phyloP scores from a whole-genome alignment of 805 yeast species.

The Wickerhamomyces bisporus region DNA sequence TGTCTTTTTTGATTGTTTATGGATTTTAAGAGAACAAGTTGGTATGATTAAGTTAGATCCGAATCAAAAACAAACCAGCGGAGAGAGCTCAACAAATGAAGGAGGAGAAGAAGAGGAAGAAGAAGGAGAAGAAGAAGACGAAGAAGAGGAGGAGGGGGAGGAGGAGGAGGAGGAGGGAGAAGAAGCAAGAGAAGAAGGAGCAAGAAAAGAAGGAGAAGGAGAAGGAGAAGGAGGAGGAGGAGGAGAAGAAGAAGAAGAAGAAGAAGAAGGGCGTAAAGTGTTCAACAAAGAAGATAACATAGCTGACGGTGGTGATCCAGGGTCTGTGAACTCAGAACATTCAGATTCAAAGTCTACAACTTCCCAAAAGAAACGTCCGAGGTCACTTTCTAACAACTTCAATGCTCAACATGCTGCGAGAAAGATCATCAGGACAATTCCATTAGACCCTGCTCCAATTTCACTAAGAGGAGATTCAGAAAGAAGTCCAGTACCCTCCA shows the following conservation, averaged over 20 bases:
- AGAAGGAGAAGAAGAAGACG: conserved; percentile 20
- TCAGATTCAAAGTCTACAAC: conserved; percentile 28
- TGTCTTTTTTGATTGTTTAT: conserved; percentile 85
- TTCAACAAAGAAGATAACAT: conserved; percentile 3
- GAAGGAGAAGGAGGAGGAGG: conserved; percentile 23
- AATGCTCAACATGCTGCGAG: conserved; percentile 72
- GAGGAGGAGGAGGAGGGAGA: conserved; percentile 8
- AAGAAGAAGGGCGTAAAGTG: too few species aligned
- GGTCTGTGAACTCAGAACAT: conserved; percentile 30
- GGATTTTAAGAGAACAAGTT: conserved; percentile 78
- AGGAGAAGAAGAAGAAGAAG: too few species aligned
- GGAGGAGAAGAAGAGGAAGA: conserved; percentile 24
- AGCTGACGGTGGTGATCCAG: conserved; percentile 24
- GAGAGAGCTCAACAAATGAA: conserved; percentile 8
- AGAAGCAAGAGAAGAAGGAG: conserved; percentile 8
- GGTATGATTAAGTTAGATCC: conserved; percentile 69
- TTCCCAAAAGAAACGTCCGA: conserved; percentile 30
- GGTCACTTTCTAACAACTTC: conserved; percentile 48
- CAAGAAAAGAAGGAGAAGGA: conserved; percentile 20
- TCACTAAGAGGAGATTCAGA: conserved; percentile 15
- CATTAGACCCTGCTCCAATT: conserved; percentile 80
- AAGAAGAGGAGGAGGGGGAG: conserved; percentile 8
- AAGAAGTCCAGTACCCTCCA: conserved; percentile 9
- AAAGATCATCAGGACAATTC: conserved; percentile 70
- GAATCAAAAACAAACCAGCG: conserved; percentile 12